phyloP scores from a whole-genome alignment of 495 filamentous ascomycete species.

The Penicillium herquei region DNA sequence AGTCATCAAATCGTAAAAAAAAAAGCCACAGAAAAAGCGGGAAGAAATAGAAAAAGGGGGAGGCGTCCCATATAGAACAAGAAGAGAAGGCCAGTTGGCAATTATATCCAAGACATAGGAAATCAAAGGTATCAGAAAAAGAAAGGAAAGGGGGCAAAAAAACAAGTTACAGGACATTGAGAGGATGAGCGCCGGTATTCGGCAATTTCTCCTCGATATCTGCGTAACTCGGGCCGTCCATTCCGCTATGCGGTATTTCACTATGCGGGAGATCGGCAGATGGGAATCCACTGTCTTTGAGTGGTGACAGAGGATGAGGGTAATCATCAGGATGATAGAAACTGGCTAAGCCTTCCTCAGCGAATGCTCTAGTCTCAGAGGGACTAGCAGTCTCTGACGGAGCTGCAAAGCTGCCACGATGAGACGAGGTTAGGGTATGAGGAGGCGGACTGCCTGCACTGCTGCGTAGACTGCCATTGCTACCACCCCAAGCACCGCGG shows the following conservation, averaged over 20 bases:
- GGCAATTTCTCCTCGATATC: conserved; percentile 15
- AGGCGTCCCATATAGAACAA: conserved; percentile 1
- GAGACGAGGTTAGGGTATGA: conserved; percentile 32
- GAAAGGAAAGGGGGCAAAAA: not conserved
- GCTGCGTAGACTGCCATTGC: conserved; percentile 67
- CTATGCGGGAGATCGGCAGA: conserved; percentile 20
- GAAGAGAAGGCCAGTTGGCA: not conserved
- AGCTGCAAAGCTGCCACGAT: conserved; percentile 36
- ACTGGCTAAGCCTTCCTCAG: conserved; percentile 15
- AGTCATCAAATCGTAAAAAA: conserved; percentile 20
- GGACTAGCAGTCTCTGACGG: conserved; percentile 37
- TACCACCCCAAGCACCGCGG: conserved; percentile 76
- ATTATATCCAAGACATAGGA: conserved; percentile 12
- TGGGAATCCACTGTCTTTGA: conserved; percentile 5
- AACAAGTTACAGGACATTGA: conserved; percentile 15
- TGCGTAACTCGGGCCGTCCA: conserved; percentile 10
- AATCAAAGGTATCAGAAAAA: not conserved
- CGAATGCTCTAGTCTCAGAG: conserved; percentile 13
- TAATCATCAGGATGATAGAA: conserved; percentile 16
- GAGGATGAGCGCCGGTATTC: conserved; percentile 7
- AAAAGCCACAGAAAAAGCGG: not conserved
- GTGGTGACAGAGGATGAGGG: conserved; percentile 14
- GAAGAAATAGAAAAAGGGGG: not conserved
- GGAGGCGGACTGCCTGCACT: conserved; percentile 59
- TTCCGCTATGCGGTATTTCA: conserved; percentile 11